These are phyloP conservation scores for Allomyces javanicus DNA, from an alignment of 192 early-diverging fungal species.

Conservation along the genomic window DNA sequence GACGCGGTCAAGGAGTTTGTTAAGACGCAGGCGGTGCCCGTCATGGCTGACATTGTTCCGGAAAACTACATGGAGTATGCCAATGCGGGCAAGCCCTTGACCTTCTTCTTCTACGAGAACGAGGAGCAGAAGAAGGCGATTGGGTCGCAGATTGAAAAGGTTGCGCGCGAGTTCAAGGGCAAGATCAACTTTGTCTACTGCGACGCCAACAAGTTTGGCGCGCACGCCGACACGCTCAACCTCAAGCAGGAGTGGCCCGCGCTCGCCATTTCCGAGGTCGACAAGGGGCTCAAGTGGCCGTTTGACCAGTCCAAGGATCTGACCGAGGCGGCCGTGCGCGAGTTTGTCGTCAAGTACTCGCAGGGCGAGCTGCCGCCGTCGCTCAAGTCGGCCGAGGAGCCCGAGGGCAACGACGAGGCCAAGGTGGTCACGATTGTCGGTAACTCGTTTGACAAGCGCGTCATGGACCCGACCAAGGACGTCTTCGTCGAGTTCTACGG, in stretches of 20 bases:
- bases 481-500: slow-evolving; percentile 85
- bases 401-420: neutral
- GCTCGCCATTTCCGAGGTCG: slow-evolving; percentile 67
- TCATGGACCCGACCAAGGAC: slow-evolving; percentile 51
- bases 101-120: slow-evolving; percentile 61
- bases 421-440: slow-evolving; percentile 1
- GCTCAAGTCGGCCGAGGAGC: slow-evolving; percentile 37
- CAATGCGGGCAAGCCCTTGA: slow-evolving; percentile 69
- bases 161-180: slow-evolving; percentile 75
- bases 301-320: slow-evolving; percentile 51
- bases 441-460: neutral
- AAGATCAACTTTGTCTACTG: slow-evolving; percentile 81
- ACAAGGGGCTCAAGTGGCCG: slow-evolving; percentile 62
- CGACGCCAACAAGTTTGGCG: slow-evolving; percentile 65
- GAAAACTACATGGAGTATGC: slow-evolving; percentile 79
- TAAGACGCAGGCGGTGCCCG: slow-evolving; percentile 56
- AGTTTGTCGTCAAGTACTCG: slow-evolving; percentile 44
- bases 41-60: slow-evolving; percentile 75
- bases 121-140: slow-evolving; percentile 35
- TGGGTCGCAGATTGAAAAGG: slow-evolving; percentile 35
- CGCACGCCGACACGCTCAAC: slow-evolving; percentile 71
- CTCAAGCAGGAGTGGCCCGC: slow-evolving; percentile 85
- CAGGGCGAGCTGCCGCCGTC: slow-evolving; percentile 48
- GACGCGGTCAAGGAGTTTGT: slow-evolving; percentile 47
- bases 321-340: slow-evolving; percentile 29